These are phyloP conservation scores for Globomyces pollinis-pini DNA, from an alignment of 192 early-diverging fungal genomes.

Conservation along the genomic window DNA sequence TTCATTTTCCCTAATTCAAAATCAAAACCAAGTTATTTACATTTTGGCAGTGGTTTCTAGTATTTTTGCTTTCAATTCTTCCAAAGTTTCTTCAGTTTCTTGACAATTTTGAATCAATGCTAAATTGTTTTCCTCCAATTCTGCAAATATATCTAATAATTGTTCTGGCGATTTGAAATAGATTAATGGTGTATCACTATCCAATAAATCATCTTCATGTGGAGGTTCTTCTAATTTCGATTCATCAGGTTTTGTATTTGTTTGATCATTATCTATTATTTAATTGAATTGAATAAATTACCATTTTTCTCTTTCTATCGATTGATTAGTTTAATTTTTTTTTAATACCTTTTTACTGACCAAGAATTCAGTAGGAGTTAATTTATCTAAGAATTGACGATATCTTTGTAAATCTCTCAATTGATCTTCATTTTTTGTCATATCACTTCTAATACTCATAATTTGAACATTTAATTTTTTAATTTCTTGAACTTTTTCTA, in stretches of 20 bases:
- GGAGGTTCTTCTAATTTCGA: slow-evolving; percentile 1
- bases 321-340: background rate
- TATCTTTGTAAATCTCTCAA: slow-evolving; percentile 52
- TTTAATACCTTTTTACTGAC: background rate
- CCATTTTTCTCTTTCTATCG: slow-evolving; percentile 5
- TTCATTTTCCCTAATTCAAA: slow-evolving; percentile 36
- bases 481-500: slow-evolving; percentile 55
- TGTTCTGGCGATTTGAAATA: slow-evolving; percentile 49
- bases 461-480: slow-evolving; percentile 53
- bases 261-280: background rate
- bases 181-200: slow-evolving; percentile 31
- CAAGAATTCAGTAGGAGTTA: slow-evolving; percentile 48
- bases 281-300: slow-evolving; percentile 10
- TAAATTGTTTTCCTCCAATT: slow-evolving; percentile 56
- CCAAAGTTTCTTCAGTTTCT: slow-evolving; percentile 54
- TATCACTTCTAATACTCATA: slow-evolving; percentile 48
- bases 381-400: slow-evolving; percentile 47
- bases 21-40: too few relatives aligned
- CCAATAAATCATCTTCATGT: slow-evolving; percentile 20
- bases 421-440: slow-evolving; percentile 58
- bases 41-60: slow-evolving; percentile 42
- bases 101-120: slow-evolving; percentile 54
- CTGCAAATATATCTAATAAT: slow-evolving; percentile 48
- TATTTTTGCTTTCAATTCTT: slow-evolving; percentile 46
- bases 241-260: background rate